Base-by-base conservation (phyloP, 2,329 filamentous ascomycete genomes). In the Ophiostoma sp. region DNA sequence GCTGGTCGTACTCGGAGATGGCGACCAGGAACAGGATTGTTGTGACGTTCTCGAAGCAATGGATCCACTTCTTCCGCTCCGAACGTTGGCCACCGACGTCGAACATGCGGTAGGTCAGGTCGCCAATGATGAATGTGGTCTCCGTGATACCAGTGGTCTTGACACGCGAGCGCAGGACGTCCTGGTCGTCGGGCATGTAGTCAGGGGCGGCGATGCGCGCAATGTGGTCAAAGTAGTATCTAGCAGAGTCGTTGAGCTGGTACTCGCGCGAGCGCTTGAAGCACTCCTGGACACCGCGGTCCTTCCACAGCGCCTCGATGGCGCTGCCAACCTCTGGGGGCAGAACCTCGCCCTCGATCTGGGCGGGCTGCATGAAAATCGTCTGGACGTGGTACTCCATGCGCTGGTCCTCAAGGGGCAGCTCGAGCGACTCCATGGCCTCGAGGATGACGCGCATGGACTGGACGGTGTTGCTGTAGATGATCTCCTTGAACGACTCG, bases 221-320 rank as follows among this genome's bases (percentile, higher is more conserved):
- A 77, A 97, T 94, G 74, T 94, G 94, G 80, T 97, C 94, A 79
- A 97, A 97, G 85, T 97, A 97, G 85, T 97, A 97, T 91, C 93
- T 90, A 68, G 94, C 94, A 33, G 93, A 97, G 81, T 97, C 94
- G 82, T 97, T 97, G 76, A 97, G 84, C 81, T 97, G 93, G 84
- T 97, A 97, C 81, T 97, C 94, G 78, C 94, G 88, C 74, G 94
- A 97, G 75, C 94, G 87, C 84, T 95, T 93, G 87, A 97, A 97
- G 80, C 94, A 97, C 79, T 94, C 89, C 81, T 96, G 93, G 67
- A 97, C 93, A 79, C 94, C 94, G 64, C 88, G 90, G 78, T 97
- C 94, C 80, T 92, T 93, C 94, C 94, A 97, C 73, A 97, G 83
- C 70, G 92, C 91, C 79, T 93, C 92, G 79, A 97, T 97, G 77